Evolutionary conservation across 2,329 filamentous ascomycete species (phyloP).

Genomic region (Paracoccidioides brasiliensis): DNA sequence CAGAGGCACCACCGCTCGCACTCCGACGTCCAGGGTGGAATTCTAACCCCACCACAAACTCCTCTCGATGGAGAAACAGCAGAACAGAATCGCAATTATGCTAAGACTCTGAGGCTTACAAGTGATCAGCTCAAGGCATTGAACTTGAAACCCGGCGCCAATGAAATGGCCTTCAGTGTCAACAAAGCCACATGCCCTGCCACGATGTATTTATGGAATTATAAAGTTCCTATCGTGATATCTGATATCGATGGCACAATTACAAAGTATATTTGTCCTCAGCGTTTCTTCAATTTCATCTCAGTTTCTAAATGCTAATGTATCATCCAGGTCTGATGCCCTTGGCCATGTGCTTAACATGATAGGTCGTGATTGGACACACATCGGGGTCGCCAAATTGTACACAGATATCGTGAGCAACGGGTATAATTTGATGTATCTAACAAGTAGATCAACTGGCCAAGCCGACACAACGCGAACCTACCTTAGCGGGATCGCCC

Average conservation of each 20-base stretch:
- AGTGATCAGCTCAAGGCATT: conserved; percentile 88
- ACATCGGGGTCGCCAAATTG: conserved; percentile 88
- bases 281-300: background rate
- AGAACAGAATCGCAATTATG: conserved; percentile 75
- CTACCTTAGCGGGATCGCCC: conserved; percentile 78
- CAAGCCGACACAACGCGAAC: conserved; percentile 82
- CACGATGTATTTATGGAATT: conserved; percentile 86
- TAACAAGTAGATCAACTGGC: conserved; percentile 86
- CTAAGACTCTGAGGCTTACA: conserved; percentile 87
- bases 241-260: conserved; percentile 98
- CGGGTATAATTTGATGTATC: conserved; percentile 97
- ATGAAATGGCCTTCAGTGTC: conserved; percentile 90
- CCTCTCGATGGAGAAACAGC: conserved; percentile 34
- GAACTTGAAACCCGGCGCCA: conserved; percentile 69
- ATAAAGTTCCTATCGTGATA: conserved; percentile 87
- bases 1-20: conserved; percentile 45
- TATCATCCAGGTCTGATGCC: conserved; percentile 53
- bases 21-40: conserved; percentile 55
- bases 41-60: conserved; percentile 46
- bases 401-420: conserved; percentile 93
- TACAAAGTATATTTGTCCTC: conserved; percentile 49
- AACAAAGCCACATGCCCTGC: conserved; percentile 87
- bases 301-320: background rate
- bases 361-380: conserved; percentile 96
- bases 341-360: conserved; percentile 89